phyloP scores from a whole-genome alignment of 1,284 basidiomycete species.

The Sparassis latifolia region DNA sequence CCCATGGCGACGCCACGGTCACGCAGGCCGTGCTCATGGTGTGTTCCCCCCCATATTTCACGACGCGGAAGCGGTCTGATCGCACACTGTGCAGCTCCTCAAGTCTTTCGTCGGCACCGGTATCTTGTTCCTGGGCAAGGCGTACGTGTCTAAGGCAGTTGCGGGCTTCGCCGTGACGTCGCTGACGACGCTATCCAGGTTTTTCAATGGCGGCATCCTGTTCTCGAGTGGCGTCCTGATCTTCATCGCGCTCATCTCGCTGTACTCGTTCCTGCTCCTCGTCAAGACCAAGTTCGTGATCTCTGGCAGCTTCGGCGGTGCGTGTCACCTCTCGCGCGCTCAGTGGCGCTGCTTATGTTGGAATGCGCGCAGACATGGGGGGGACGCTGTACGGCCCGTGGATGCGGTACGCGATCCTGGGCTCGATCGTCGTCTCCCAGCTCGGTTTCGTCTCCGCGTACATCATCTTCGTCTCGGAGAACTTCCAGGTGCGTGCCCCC shows the following conservation, averaged over 20 bases:
- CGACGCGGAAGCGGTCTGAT: too few species aligned
- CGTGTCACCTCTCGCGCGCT: not conserved
- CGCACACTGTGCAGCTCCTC: constrained; percentile 49
- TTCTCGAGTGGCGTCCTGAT: constrained; percentile 83
- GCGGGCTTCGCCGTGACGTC: not conserved
- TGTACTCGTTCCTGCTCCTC: constrained; percentile 93
- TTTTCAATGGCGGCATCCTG: constrained; percentile 92
- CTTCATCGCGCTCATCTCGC: constrained; percentile 81
- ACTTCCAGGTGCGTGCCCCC: constrained; percentile 51
- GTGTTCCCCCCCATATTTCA: constrained; percentile 14
- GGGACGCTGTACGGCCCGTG: constrained; percentile 87
- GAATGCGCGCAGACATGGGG: constrained; percentile 73
- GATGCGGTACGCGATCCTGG: constrained; percentile 88
- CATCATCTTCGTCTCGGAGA: constrained; percentile 94
- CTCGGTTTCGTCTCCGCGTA: constrained; percentile 88
- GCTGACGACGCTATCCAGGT: constrained; percentile 38
- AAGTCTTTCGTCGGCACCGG: constrained; percentile 98
- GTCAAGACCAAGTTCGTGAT: constrained; percentile 87
- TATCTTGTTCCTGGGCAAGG: constrained; percentile 93
- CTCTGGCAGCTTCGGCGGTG: constrained; percentile 87
- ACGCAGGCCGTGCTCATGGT: constrained; percentile 91
- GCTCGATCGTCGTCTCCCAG: constrained; percentile 87
- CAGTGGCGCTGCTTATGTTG: not conserved
- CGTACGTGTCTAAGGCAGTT: constrained; percentile 37
- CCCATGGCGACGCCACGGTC: constrained; percentile 79